Evolutionary conservation across 176 grass and related monocot genomes (phyloP).

Genomic region (Aegilops sharonensis): DNA sequence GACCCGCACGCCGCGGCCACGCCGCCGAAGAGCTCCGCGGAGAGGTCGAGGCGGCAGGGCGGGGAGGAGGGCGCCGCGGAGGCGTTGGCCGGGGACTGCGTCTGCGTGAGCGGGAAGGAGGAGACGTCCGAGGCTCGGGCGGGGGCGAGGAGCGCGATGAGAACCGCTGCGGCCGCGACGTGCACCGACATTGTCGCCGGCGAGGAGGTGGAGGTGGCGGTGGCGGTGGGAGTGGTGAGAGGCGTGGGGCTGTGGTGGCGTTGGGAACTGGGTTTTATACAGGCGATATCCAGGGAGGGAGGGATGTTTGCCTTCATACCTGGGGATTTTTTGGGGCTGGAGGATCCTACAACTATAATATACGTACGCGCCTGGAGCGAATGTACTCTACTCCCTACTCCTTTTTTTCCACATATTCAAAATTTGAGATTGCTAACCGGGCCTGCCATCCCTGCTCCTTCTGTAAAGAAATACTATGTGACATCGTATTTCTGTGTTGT

Average conservation of each 20-base stretch:
- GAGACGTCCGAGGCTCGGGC: conserved; percentile 8
- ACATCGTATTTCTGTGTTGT: no score
- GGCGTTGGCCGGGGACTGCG: conserved; percentile 34
- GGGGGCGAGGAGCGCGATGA: conserved; percentile 31
- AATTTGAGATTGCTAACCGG: no score
- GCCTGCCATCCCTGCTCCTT: no score
- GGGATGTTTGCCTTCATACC: conserved; percentile 16
- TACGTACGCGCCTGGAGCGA: no score
- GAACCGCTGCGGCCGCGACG: conserved; percentile 8
- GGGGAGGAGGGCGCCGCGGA: conserved; percentile 45
- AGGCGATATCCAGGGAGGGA: background rate
- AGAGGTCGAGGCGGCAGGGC: conserved; percentile 92
- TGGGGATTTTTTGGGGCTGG: background rate
- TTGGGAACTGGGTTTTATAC: conserved; percentile 25
- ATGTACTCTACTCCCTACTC: no score
- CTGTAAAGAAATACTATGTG: no score
- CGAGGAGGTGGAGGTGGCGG: conserved; percentile 1
- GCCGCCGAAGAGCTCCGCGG: conserved; percentile 93
- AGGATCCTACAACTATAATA: no score
- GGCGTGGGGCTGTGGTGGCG: background rate
- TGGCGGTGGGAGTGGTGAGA: background rate
- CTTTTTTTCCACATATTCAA: no score
- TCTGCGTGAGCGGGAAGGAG: conserved; percentile 34
- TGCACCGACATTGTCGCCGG: conserved; percentile 47
- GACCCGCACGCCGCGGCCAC: conserved; percentile 82